A percentile compares a stretch with the other conserved stretches of the same genome.
These are phyloP conservation scores for Gaeumannomyces sp. DNA, from an alignment of 2,329 filamentous ascomycete species.

Conservation along the genomic window DNA sequence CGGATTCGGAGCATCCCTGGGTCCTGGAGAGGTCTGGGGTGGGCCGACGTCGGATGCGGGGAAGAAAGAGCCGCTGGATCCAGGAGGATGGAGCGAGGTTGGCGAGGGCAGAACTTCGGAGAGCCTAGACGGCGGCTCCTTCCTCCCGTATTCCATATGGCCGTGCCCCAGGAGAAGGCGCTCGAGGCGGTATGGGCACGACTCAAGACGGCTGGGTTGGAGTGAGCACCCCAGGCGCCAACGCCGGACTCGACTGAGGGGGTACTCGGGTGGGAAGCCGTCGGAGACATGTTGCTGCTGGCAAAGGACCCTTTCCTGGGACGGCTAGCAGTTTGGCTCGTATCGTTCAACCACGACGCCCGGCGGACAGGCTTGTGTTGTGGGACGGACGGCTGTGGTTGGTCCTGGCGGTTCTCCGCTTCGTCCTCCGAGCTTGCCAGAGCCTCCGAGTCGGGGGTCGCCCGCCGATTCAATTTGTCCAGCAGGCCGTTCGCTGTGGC, in stretches of 20 bases:
- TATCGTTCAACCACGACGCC: conserved; percentile 83
- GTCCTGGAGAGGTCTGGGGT: conserved; percentile 44
- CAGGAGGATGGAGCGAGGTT: conserved; percentile 52
- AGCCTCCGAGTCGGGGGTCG: conserved; percentile 90
- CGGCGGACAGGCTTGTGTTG: conserved; percentile 61
- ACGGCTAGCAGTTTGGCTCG: conserved; percentile 54
- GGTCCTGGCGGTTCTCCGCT: conserved; percentile 56
- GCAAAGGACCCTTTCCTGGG: conserved; percentile 73
- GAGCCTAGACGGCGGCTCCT: conserved; percentile 68
- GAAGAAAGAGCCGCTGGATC: conserved; percentile 38
- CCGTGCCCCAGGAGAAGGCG: conserved; percentile 67
- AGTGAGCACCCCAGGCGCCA: conserved; percentile 47
- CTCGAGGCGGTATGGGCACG: conserved; percentile 39
- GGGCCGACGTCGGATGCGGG: conserved; percentile 39
- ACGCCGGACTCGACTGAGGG: conserved; percentile 60
- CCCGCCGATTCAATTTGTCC: conserved; percentile 74
- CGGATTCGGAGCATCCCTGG: conserved; percentile 47
- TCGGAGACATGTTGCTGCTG: conserved; percentile 70
- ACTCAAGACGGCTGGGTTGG: conserved; percentile 38
- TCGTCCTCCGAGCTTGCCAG: conserved; percentile 94
- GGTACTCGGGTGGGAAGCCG: conserved; percentile 73
- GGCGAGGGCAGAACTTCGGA: conserved; percentile 71
- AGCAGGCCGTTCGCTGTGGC: conserved; percentile 54
- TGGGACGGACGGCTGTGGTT: conserved; percentile 39
- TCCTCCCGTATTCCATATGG: conserved; percentile 75